Base-by-base conservation (phyloP, 306 rosid species). In the Ormosia emarginata region DNA sequence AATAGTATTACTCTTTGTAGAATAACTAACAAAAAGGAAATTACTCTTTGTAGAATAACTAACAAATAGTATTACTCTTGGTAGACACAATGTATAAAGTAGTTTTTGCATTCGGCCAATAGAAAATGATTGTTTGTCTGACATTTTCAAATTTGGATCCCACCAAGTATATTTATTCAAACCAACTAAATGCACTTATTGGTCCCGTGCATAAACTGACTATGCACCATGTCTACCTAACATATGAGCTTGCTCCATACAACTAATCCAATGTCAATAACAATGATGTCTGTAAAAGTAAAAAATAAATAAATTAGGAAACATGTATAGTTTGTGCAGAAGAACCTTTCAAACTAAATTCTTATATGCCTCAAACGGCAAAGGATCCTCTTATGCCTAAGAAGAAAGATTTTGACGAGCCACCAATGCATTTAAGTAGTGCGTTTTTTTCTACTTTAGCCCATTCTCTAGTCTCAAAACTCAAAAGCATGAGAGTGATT, bases 401-500 rank as follows among this genome's bases (percentile, higher is more conserved):
- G n/a, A 50, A 50, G n/a, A 50, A 14, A 50, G 57, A 50, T 13
- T 50, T 50, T 50, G 57, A n/a, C 7, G 2, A 50, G 24, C 18
- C 4, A 4, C 17, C 6, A 14, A 11, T 12, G 57, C 18, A 58
- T 2, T 57, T 18, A 24, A 24, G 52, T 74, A 53, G 36, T 24
- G 67, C 18, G 37, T 40, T 37, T 56, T 56, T 74, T 74, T 39
- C 78, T 39, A 66, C 50, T 63, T 73, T 57, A 74, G 40, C 8
- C 7, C 39, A 50, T 46, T 62, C 43, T 72, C 1, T 52, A 14
- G 40, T 75, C 46, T 30, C 84, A 81, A 79, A 52, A 71, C 46
- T 30, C 84, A 81, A 79, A 52, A 71, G 36, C 67, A 63, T 52
- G 79, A 70, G 57, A 70, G 57, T 50, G 17, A 58, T 77, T 71